phyloP scores from a whole-genome alignment of 192 early-diverging fungal species.

The Gamsiella multidivaricata region DNA sequence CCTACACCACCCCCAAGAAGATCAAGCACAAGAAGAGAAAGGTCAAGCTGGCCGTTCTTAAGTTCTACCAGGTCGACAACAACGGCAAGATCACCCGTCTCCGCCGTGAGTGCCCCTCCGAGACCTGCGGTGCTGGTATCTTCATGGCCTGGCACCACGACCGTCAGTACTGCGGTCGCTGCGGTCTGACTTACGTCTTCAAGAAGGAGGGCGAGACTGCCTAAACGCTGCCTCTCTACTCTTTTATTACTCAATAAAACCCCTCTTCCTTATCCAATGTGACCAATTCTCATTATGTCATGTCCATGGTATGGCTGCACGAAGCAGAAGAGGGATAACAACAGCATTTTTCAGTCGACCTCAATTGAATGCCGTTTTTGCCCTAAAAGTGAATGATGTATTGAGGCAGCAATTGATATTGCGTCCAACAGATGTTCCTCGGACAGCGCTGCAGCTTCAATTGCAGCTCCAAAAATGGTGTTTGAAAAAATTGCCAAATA shows the following conservation, averaged over 20 bases:
- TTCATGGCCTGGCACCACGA: conserved; percentile 99
- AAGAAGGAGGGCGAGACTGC: conserved; percentile 73
- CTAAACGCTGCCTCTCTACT: conserved; percentile 36
- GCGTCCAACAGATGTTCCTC: no score
- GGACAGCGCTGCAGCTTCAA: no score
- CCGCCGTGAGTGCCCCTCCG: conserved; percentile 97
- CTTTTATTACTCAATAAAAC: conserved; percentile 51
- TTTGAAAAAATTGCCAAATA: no score
- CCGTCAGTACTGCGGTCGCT: conserved; percentile 98
- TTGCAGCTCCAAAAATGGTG: no score
- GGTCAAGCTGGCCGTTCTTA: conserved; percentile 98
- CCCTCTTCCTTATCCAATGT: conserved; percentile 6
- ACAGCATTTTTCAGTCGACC: no score
- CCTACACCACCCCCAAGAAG: conserved; percentile 99
- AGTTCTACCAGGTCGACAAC: conserved; percentile 99
- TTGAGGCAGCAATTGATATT: no score
- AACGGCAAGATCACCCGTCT: conserved; percentile 98
- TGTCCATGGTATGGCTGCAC: neutral
- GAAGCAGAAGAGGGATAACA: no score
- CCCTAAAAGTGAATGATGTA: no score
- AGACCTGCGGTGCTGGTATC: conserved; percentile 98
- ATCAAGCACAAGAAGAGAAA: conserved; percentile 99
- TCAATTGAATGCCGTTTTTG: no score
- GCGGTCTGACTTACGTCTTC: conserved; percentile 96
- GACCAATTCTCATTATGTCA: neutral